These are phyloP conservation scores for Globisporangium heterothallicum DNA, from an alignment of 352 stramenopile species.

Conservation along the genomic window DNA sequence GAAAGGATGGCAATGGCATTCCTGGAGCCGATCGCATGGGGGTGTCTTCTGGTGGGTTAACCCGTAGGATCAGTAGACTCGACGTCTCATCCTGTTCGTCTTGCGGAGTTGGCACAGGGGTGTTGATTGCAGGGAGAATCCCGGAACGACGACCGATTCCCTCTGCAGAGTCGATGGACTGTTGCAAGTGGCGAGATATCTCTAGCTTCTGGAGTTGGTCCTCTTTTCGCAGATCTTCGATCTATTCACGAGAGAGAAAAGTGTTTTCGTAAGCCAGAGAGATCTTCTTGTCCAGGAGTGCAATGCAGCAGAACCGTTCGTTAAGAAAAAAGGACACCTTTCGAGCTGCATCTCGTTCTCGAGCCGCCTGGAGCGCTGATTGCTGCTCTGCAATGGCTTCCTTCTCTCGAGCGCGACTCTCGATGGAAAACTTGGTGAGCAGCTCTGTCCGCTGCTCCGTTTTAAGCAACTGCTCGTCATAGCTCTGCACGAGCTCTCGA, in stretches of 20 bases:
- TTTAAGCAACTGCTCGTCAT: constrained; percentile 34
- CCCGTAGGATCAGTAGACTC: constrained; percentile 37
- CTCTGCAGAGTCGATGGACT: constrained; percentile 28
- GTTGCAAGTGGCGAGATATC: constrained; percentile 17
- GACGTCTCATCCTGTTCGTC: constrained; percentile 56
- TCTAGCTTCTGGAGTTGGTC: constrained; percentile 1
- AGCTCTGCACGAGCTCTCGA: constrained; percentile 31
- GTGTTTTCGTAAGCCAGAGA: not conserved
- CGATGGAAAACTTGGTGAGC: constrained; percentile 39
- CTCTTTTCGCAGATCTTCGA: constrained; percentile 12
- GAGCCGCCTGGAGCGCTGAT: not conserved
- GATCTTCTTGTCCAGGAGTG: not conserved
- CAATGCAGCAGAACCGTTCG: not conserved
- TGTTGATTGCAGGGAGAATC: constrained; percentile 52
- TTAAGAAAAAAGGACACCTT: constrained; percentile 4
- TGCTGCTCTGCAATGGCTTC: constrained; percentile 5
- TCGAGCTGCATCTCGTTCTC: constrained; percentile 2
- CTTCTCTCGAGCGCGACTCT: constrained; percentile 28
- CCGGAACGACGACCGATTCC: constrained; percentile 41
- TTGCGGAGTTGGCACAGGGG: constrained; percentile 16
- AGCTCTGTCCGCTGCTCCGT: constrained; percentile 38
- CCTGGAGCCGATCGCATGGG: not conserved
- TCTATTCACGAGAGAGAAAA: not conserved
- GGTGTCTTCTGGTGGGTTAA: constrained; percentile 19
- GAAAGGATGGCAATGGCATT: constrained; percentile 2